Conservation (phyloP, 176 grass and related monocot genomes). For the Lolium perenne region DNA sequence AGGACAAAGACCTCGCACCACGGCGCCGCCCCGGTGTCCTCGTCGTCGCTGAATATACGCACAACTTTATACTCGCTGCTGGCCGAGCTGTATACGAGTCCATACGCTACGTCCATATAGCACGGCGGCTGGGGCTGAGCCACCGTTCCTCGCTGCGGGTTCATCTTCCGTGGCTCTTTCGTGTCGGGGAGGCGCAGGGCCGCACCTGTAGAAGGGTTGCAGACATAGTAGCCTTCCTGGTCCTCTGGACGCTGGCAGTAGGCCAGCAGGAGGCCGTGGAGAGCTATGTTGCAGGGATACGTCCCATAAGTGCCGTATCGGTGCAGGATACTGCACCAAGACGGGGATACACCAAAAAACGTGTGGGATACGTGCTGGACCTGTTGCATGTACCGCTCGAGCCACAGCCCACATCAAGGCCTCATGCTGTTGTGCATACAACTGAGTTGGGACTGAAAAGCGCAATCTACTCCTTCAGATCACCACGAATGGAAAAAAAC, state of each 20-base stretch:
- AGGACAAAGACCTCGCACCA: constrained; percentile 33
- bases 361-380: no score
- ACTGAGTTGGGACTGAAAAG: no score
- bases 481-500: no score
- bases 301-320: no score
- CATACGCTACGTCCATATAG: background rate
- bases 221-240: background rate
- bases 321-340: no score
- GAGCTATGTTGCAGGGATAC: no score
- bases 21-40: background rate
- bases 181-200: background rate
- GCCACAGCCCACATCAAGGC: no score
- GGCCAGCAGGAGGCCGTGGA: background rate
- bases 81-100: constrained; percentile 20
- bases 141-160: background rate
- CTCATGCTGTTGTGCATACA: no score
- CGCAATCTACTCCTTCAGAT: no score
- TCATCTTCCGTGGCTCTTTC: background rate
- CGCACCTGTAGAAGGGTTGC: background rate
- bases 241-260: background rate
- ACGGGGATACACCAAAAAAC: no score
- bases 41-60: background rate
- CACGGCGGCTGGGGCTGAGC: background rate
- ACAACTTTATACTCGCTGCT: constrained; percentile 18
- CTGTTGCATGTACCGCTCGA: no score